These are phyloP conservation scores for Cutaneotrichosporon sp. DNA, from an alignment of 1,284 basidiomycete genomes.

Conservation along the genomic window DNA sequence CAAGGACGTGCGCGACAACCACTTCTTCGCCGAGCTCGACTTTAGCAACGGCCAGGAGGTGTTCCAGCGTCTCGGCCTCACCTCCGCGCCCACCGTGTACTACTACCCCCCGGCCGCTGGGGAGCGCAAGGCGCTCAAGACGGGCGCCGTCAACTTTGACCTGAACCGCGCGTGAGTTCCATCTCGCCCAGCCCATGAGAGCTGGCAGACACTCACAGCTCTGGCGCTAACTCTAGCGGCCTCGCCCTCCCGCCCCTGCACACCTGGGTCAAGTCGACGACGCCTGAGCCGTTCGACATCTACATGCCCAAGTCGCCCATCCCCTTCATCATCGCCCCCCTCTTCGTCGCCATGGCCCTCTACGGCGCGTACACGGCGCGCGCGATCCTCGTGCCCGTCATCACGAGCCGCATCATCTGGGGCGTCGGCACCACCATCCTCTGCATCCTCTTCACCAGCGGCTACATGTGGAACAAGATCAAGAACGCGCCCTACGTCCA, in stretches of 20 bases:
- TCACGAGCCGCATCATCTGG: conserved; percentile 69
- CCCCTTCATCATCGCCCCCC: conserved; percentile 65
- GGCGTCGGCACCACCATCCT: conserved; percentile 63
- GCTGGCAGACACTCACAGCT: too few relatives aligned
- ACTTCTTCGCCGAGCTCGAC: conserved; percentile 91
- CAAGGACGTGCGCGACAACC: conserved; percentile 65
- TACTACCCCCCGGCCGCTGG: conserved; percentile 75
- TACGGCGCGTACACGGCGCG: conserved; percentile 53
- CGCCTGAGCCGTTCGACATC: conserved; percentile 52
- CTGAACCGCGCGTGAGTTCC: conserved; percentile 64
- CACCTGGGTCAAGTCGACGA: conserved; percentile 68
- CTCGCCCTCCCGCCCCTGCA: conserved; percentile 77
- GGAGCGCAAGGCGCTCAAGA: conserved; percentile 60
- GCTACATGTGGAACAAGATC: conserved; percentile 97
- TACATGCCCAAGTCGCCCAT: conserved; percentile 51
- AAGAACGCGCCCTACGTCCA: conserved; percentile 74
- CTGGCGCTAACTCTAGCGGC: conserved; percentile 63
- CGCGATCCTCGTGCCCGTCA: conserved; percentile 61
- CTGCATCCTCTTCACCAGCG: conserved; percentile 80
- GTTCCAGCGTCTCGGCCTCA: conserved; percentile 72
- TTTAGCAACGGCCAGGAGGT: conserved; percentile 72
- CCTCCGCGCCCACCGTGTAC: conserved; percentile 76
- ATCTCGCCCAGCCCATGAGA: too few relatives aligned
- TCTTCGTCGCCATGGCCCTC: conserved; percentile 46
- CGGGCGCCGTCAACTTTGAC: conserved; percentile 69